These are phyloP conservation scores for Incumbomyces lentus DNA, from an alignment of 2,329 filamentous ascomycete species.

Conservation along the genomic window DNA sequence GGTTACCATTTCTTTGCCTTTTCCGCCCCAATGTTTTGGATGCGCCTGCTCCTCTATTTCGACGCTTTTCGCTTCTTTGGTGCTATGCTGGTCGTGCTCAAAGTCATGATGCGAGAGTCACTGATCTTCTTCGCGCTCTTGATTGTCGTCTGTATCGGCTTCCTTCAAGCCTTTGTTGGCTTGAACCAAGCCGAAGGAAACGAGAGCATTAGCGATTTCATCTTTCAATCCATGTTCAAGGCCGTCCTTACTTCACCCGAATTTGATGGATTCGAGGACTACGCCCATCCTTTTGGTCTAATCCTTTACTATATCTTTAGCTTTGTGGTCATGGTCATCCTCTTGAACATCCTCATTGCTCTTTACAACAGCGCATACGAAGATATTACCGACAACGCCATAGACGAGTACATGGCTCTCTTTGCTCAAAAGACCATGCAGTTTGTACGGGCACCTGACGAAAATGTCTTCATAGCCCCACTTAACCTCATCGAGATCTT, in stretches of 20 bases:
- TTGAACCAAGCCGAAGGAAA: constrained; percentile 74
- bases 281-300: constrained; percentile 84
- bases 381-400: constrained; percentile 83
- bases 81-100: constrained; percentile 92
- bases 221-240: constrained; percentile 59
- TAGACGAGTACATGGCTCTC: constrained; percentile 89
- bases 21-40: constrained; percentile 94
- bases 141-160: constrained; percentile 63
- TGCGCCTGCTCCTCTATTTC: constrained; percentile 78
- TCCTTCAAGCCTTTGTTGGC: constrained; percentile 75
- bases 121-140: constrained; percentile 94
- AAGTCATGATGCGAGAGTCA: constrained; percentile 89
- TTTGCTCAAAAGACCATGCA: constrained; percentile 93
- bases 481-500: constrained; percentile 90
- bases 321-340: constrained; percentile 89
- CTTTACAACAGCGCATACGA: constrained; percentile 95
- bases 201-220: constrained; percentile 35
- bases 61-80: constrained; percentile 94
- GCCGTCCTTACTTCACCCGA: constrained; percentile 87
- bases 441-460: constrained; percentile 90
- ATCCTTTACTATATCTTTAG: constrained; percentile 97
- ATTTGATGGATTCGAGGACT: constrained; percentile 78
- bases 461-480: constrained; percentile 95
- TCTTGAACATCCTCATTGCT: constrained; percentile 93
- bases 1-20: constrained; percentile 94